Percentiles rank a stretch among this genome's conserved stretches.
phyloP scores from a whole-genome alignment of 192 early-diverging fungal species.

The Lunasporangiospora selenospora region DNA sequence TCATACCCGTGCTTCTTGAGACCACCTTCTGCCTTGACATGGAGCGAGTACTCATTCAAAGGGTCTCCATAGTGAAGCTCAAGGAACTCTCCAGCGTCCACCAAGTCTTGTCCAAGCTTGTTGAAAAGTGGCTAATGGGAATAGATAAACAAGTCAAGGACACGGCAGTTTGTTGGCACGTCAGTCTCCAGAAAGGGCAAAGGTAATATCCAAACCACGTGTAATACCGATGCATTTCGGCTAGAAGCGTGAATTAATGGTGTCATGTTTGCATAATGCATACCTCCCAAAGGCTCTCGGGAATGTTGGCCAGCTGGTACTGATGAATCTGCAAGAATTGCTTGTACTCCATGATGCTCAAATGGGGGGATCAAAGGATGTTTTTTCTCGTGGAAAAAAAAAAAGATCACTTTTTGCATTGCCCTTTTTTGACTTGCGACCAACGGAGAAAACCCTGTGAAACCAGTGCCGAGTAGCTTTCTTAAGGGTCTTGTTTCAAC shows the following conservation, averaged over 20 bases:
- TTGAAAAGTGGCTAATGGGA: conserved; percentile 54
- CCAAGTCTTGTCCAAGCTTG: conserved; percentile 56
- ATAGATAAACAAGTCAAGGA: too few species aligned
- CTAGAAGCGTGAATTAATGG: too few species aligned
- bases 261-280: too few species aligned
- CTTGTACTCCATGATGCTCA: conserved; percentile 33
- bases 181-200: too few species aligned
- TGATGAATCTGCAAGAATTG: conserved; percentile 54
- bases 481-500: too few species aligned
- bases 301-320: conserved; percentile 56
- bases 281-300: conserved; percentile 61
- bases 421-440: background rate
- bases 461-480: too few species aligned
- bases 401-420: background rate
- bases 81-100: conserved; percentile 57
- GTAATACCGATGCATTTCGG: background rate
- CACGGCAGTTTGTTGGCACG: too few species aligned
- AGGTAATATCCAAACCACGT: too few species aligned
- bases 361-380: conserved; percentile 4
- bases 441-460: too few species aligned
- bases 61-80: conserved; percentile 59
- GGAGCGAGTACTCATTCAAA: conserved; percentile 57
- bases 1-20: conserved; percentile 57
- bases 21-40: conserved; percentile 50
- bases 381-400: conserved; percentile 2